phyloP scores from a whole-genome alignment of 108 stramenopile species.

The Chaetoceros muelleri region DNA sequence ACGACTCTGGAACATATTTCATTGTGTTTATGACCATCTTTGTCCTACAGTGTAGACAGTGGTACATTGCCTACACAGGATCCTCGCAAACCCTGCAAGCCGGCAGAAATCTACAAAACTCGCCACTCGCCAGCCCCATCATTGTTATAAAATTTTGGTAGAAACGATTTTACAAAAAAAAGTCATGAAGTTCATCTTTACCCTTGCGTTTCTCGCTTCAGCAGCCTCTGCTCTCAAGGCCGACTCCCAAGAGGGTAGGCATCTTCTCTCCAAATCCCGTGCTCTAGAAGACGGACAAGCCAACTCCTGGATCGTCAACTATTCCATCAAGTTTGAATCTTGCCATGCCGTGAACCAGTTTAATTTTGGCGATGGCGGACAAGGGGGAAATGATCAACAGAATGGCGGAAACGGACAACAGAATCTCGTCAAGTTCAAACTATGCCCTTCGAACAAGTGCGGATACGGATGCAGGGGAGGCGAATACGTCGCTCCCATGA shows the following conservation, averaged over 20 bases:
- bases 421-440: slow-evolving; percentile 57
- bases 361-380: slow-evolving; percentile 14
- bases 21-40: too few species aligned
- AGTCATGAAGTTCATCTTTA: too few species aligned
- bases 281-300: slow-evolving; percentile 29
- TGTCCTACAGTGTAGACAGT: too few species aligned
- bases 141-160: too few species aligned
- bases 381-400: slow-evolving; percentile 7
- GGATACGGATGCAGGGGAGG: slow-evolving; percentile 27
- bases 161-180: too few species aligned
- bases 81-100: too few species aligned
- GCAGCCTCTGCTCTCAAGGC: slow-evolving; percentile 19
- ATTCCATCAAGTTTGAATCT: slow-evolving; percentile 59
- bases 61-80: too few species aligned
- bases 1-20: too few species aligned
- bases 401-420: slow-evolving; percentile 33
- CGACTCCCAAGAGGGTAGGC: slow-evolving; percentile 34
- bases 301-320: slow-evolving; percentile 40
- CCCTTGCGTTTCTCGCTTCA: not conserved
- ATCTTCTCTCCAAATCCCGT: slow-evolving; percentile 49
- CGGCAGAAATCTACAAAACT: too few species aligned
- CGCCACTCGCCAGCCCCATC: too few species aligned
- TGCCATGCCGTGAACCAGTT: slow-evolving; percentile 32
- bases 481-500: slow-evolving; percentile 64
- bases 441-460: slow-evolving; percentile 45